Evolutionary conservation across 225 moss, liverwort and hornwort genomes (phyloP), one percentile per base, ranked within the genome.

Genomic region (Climacium dendroides): DNA sequence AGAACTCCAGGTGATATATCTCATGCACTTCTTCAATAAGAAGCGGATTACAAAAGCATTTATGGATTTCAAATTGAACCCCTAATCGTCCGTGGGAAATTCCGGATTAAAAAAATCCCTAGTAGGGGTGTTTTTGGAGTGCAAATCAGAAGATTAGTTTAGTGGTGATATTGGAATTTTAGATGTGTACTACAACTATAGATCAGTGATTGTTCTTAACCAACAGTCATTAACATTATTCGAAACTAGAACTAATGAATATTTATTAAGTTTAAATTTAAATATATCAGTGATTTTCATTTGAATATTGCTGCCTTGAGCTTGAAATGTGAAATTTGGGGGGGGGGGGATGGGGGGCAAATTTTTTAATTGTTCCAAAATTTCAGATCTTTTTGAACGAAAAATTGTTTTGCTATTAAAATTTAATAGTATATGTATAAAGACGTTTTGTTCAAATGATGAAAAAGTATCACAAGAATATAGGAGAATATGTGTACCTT

Each of bases 1-100:
- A 72, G 93, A 96, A 67, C 93, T 99, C 62, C 98, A 99, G 97
- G 98, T 99, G 85, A 79, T 66, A 48, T 54, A 85, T 72, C 78
- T 81, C 26, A 43, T 80, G 50, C 62, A 52, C 32, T 72, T 76
- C 61, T 90, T 82, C 78, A 70, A 57, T n/a, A 87, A 89, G 50
- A 60, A 83, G 61, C 25, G 43, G 47, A 59, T 60, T 37, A 11
- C 66, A 26, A 69, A 61, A 61, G 16, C 16, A 35, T 69, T 64
- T 53, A 47, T 45, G 59, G 65, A 69, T 59, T 11, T 72, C 25
- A 19, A 90, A 25, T 55, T 63, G 60, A 83, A 83, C 34, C 34
- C 48, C 41, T 59, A 48, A 70, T 59, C 37, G 25, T 28, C 24
- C 75, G 58, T 48, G 69, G 50, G 37, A 48, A 50, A 69, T 37